These are phyloP conservation scores for Malania oleifera DNA, from an alignment of 164 flowering plant genomes.

Conservation along the genomic window DNA sequence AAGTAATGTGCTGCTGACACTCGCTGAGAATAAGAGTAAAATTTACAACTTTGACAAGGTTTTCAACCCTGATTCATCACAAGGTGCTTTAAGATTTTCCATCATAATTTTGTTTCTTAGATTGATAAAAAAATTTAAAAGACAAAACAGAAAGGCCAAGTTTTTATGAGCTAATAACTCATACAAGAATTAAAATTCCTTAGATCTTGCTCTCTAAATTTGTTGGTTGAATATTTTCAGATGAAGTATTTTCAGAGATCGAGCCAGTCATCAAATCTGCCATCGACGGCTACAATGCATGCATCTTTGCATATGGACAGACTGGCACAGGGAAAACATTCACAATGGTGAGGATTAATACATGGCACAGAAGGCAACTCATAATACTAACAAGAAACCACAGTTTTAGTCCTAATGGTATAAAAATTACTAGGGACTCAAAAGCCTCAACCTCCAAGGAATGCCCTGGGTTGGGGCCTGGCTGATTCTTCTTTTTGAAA, in stretches of 20 bases:
- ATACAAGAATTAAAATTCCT: too few relatives aligned
- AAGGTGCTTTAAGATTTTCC: conserved; percentile 34
- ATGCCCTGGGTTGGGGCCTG: too few relatives aligned
- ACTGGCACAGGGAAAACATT: conserved; percentile 72
- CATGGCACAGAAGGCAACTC: neutral
- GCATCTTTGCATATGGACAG: conserved; percentile 72
- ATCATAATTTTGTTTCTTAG: neutral
- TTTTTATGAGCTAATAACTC: too few relatives aligned
- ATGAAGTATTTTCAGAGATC: conserved; percentile 55
- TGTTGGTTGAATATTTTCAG: conserved; percentile 26
- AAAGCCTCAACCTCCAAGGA: neutral
- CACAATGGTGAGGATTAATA: conserved; percentile 51
- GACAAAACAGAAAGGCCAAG: too few relatives aligned
- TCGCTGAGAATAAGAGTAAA: conserved; percentile 36
- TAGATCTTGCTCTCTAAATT: too few relatives aligned
- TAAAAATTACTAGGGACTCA: neutral
- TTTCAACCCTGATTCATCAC: conserved; percentile 48
- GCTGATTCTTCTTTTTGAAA: neutral
- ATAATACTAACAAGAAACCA: neutral
- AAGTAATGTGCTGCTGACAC: conserved; percentile 29
- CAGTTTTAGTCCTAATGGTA: too few relatives aligned
- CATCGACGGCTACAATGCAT: conserved; percentile 63
- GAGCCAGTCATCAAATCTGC: conserved; percentile 64
- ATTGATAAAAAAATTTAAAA: too few relatives aligned
- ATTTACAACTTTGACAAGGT: conserved; percentile 51